Conservation (phyloP, 805 yeast genomes). For the Wickerhamomyces silvicola region DNA sequence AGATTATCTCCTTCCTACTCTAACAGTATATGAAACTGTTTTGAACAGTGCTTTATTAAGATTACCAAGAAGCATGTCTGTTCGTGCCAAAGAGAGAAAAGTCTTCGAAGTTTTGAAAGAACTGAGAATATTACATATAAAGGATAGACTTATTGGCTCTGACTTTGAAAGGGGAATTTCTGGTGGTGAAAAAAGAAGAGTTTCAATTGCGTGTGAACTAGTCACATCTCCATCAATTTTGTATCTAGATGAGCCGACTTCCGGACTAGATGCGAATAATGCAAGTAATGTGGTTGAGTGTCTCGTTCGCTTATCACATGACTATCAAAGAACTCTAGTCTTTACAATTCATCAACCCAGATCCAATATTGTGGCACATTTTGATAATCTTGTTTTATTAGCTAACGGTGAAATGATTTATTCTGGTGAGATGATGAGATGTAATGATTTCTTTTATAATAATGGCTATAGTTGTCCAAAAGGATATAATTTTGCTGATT, state of each 20-base stretch:
- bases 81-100: slow-evolving; percentile 62
- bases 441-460: slow-evolving; percentile 66
- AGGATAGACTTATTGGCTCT: slow-evolving; percentile 82
- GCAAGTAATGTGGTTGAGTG: slow-evolving; percentile 89
- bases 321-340: slow-evolving; percentile 79
- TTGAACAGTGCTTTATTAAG: slow-evolving; percentile 85
- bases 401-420: slow-evolving; percentile 83
- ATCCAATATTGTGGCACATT: slow-evolving; percentile 87
- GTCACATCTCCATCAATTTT: slow-evolving; percentile 83
- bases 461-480: slow-evolving; percentile 79
- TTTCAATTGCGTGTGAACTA: slow-evolving; percentile 87
- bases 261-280: slow-evolving; percentile 91
- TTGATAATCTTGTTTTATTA: slow-evolving; percentile 73
- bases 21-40: slow-evolving; percentile 94
- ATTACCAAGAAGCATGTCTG: slow-evolving; percentile 76
- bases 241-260: slow-evolving; percentile 88
- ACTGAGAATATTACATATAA: slow-evolving; percentile 73
- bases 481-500: slow-evolving; percentile 93
- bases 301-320: slow-evolving; percentile 70
- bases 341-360: slow-evolving; percentile 97
- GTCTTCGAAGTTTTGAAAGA: slow-evolving; percentile 84
- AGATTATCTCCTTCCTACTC: slow-evolving; percentile 81
- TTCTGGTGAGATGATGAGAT: slow-evolving; percentile 76
- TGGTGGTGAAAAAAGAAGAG: slow-evolving; percentile 89
- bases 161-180: slow-evolving; percentile 88